Base-by-base conservation (phyloP, 2,329 filamentous ascomycete genomes). In the Cytospora piceicola region DNA sequence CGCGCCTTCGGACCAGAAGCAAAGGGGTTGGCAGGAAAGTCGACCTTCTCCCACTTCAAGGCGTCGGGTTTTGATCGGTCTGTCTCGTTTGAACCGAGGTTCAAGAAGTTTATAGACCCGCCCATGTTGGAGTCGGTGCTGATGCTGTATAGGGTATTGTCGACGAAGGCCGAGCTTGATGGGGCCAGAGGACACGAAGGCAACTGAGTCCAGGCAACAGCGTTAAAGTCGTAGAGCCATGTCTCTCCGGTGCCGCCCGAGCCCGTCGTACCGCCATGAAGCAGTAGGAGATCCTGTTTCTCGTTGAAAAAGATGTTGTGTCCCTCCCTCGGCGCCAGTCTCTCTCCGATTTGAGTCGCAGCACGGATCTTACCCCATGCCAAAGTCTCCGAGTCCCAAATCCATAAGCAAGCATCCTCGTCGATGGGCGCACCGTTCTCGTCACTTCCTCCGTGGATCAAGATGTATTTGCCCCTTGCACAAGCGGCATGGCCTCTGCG, bases 151-250 rank as follows among this genome's bases (percentile, higher is more conserved):
- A 87, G 74, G 0, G 77, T 77, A 36, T 79, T 74, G 2, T 77
- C 77, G 0, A 78, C 76, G 29, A 85, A 76, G 3, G 81, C 77
- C 8, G 84, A 74, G 42, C 77, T 78, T 0, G 78, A 65, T 3
- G 78, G 74, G 1, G 77, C 56, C 1, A 72, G 76, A 0, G 81
- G 77, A 2, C 80, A 77, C 0, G 77, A 71, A 0, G 84, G 83
- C 14, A 87, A 76, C 42, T 79, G 77, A 1, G 77, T 79, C 84
- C 84, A 87, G 0, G 78, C 80, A 5, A 78, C 75, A 3, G 78
- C 76, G 29, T 75, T 74, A 51, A 83, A 77, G 65, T 85, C 79
- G 69, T 85, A 86, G 42, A 81, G 75, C 77, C 84, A 83, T 11
- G 79, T 78, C 68, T 86, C 84, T 11, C 75, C 77, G 11, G 75